Evolutionary conservation across 352 stramenopile species (phyloP), one percentile per base, ranked within the genome.

Genomic region (Phytophthora pini): DNA sequence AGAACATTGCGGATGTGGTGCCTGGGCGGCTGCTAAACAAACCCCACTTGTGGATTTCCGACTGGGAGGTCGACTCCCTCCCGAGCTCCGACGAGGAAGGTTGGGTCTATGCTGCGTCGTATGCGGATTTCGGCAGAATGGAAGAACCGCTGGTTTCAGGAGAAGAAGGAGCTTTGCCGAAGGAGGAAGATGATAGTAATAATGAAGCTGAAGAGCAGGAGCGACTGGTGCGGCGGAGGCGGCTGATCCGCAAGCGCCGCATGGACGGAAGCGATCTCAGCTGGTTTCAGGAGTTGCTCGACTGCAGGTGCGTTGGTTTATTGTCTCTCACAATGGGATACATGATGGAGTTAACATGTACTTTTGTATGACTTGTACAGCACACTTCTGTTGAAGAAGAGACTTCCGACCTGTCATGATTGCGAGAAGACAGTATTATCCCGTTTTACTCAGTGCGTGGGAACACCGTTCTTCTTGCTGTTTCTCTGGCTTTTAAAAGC

Each of bases 271-370:
- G 74, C 29, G 82, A 92, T 50, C 68, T 92, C 44, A 88, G 87
- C 47, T 95, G 87, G 87, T 92, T 92, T 57, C 80, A 93, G 51
- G 87, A 95, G 60, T 67, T 95, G 24, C 77, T 93, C 36, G 82
- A 93, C 56, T 88, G 82, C 74, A 92, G 83, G 85, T 91, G 64
- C 38, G 61, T 56, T 56, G 31, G 34, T 20, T 27, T 24, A 36
- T 29, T 24, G 36, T 51, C 3, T 13, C 45, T 31, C 17, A 15
- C 9, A 12, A 15, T 12, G 40, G 15, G 17, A n/a, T 20, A 24
- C 6, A 8, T 20, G n/a, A 22, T 32, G 29, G 44, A 20, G 27
- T 13, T 76, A 38, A 48, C 22, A 10, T 52, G 1, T 38, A 24
- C 31, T 20, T 26, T 27, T 22, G 29, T 53, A 3, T 44, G 45